These are phyloP conservation scores for Talaromyces sp. DNA, from an alignment of 2,329 filamentous ascomycete species.

Conservation along the genomic window DNA sequence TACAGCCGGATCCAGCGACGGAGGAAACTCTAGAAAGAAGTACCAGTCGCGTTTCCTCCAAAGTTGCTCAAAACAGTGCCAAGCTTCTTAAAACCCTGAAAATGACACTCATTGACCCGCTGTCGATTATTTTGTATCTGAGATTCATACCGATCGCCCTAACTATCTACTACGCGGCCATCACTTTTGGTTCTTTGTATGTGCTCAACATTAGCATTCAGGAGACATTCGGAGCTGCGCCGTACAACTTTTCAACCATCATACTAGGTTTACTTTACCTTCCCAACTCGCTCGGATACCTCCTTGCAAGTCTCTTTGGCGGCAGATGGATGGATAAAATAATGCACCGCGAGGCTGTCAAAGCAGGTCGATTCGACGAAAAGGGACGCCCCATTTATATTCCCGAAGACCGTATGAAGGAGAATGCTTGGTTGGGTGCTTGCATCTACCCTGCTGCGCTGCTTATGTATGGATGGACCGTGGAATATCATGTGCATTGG, in stretches of 20 bases:
- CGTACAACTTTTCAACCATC: slow-evolving; percentile 66
- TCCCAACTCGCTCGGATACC: slow-evolving; percentile 70
- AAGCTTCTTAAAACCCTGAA: slow-evolving; percentile 54
- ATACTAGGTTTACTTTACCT: slow-evolving; percentile 74
- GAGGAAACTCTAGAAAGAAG: slow-evolving; percentile 25
- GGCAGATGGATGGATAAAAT: slow-evolving; percentile 77
- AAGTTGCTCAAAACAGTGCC: slow-evolving; percentile 60
- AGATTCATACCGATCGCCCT: slow-evolving; percentile 70
- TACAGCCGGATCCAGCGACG: slow-evolving; percentile 25
- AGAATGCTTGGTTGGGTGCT: slow-evolving; percentile 75
- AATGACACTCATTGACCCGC: slow-evolving; percentile 66
- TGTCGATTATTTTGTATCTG: slow-evolving; percentile 67
- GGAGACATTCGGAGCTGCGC: slow-evolving; percentile 61
- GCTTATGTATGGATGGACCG: slow-evolving; percentile 75
- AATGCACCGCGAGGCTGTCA: slow-evolving; percentile 72
- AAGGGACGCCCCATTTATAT: slow-evolving; percentile 63
- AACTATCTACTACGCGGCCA: slow-evolving; percentile 68
- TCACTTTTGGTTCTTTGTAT: slow-evolving; percentile 73
- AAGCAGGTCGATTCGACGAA: slow-evolving; percentile 65
- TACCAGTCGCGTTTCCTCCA: slow-evolving; percentile 55
- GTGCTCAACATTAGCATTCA: slow-evolving; percentile 75
- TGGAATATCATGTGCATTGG: slow-evolving; percentile 61
- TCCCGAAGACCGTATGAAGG: slow-evolving; percentile 77
- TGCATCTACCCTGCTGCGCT: slow-evolving; percentile 67
- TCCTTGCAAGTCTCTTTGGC: slow-evolving; percentile 64